Evolutionary conservation across 2,329 filamentous ascomycete species (phyloP).

Genomic region (Coniochaeta prunicola): DNA sequence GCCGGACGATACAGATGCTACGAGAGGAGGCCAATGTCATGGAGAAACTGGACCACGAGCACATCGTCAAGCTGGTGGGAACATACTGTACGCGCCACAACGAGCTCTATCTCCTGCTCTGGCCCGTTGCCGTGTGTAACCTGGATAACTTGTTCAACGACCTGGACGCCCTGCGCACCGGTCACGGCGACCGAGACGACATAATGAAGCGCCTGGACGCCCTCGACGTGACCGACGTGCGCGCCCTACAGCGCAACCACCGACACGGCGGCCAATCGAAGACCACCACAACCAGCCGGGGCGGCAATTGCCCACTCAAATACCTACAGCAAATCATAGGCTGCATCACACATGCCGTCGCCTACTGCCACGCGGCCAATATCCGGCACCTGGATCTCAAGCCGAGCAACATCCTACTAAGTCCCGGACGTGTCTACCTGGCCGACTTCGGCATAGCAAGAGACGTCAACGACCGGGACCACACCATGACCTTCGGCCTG

Average conservation of each 20-base stretch:
- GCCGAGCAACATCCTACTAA: slow-evolving; percentile 39
- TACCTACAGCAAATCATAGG: slow-evolving; percentile 35
- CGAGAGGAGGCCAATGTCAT: slow-evolving; percentile 39
- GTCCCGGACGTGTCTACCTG: slow-evolving; percentile 36
- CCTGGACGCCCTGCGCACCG: slow-evolving; percentile 30
- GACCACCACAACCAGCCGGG: slow-evolving; percentile 9
- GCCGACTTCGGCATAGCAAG: slow-evolving; percentile 42
- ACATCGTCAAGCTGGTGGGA: slow-evolving; percentile 39
- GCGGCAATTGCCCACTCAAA: slow-evolving; percentile 26
- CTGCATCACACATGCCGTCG: slow-evolving; percentile 35
- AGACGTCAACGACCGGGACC: slow-evolving; percentile 35
- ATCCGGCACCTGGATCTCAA: slow-evolving; percentile 41
- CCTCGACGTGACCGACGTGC: slow-evolving; percentile 29
- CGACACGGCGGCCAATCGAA: slow-evolving; percentile 3
- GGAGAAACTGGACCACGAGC: slow-evolving; percentile 38
- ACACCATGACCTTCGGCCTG: slow-evolving; percentile 33
- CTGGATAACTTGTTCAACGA: slow-evolving; percentile 34
- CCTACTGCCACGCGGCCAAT: slow-evolving; percentile 31
- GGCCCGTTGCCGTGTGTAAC: slow-evolving; percentile 40
- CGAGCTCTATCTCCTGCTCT: slow-evolving; percentile 37
- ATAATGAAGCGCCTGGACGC: slow-evolving; percentile 28
- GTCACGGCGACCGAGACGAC: slow-evolving; percentile 31
- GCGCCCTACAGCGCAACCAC: slow-evolving; percentile 21
- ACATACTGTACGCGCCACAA: slow-evolving; percentile 33
- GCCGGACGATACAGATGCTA: slow-evolving; percentile 30